Conservation (phyloP, 805 yeast species). For the Diddensiella transvaalensis region DNA sequence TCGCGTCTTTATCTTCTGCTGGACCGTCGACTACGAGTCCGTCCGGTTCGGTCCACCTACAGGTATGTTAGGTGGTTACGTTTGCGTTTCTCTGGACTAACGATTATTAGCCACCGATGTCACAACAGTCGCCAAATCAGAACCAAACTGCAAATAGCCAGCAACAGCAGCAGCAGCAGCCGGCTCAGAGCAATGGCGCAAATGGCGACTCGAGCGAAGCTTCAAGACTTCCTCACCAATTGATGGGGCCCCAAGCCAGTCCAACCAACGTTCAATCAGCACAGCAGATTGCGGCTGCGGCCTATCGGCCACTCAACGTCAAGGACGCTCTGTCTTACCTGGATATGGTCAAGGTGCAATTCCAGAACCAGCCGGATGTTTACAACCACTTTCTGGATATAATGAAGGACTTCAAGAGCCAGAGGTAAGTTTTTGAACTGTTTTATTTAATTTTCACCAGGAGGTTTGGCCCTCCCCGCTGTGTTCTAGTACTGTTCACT, state of each 20-base stretch:
- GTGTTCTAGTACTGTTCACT: too few species aligned
- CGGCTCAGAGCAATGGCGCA: background rate
- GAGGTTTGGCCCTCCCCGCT: too few species aligned
- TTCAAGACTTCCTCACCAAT: slow-evolving; percentile 17
- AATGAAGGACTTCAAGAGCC: slow-evolving; percentile 98
- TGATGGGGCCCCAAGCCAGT: slow-evolving; percentile 20
- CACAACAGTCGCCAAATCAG: slow-evolving; percentile 12
- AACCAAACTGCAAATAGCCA: slow-evolving; percentile 15
- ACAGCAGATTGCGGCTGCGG: slow-evolving; percentile 26
- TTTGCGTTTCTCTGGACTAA: too few species aligned
- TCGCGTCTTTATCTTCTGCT: slow-evolving; percentile 22
- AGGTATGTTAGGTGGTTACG: too few species aligned
- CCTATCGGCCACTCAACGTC: slow-evolving; percentile 72
- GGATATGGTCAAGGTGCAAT: slow-evolving; percentile 93
- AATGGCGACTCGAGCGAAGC: background rate
- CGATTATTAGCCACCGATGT: too few species aligned
- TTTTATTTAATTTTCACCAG: background rate
- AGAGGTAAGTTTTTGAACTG: slow-evolving; percentile 47
- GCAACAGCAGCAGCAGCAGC: slow-evolving; percentile 13
- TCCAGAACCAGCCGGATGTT: slow-evolving; percentile 88
- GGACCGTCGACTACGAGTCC: background rate
- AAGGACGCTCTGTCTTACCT: slow-evolving; percentile 93
- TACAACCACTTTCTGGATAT: slow-evolving; percentile 94
- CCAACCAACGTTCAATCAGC: slow-evolving; percentile 22
- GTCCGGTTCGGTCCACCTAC: background rate